Conservation (phyloP, 495 filamentous ascomycete genomes). For the Aeminium ludgeri region DNA sequence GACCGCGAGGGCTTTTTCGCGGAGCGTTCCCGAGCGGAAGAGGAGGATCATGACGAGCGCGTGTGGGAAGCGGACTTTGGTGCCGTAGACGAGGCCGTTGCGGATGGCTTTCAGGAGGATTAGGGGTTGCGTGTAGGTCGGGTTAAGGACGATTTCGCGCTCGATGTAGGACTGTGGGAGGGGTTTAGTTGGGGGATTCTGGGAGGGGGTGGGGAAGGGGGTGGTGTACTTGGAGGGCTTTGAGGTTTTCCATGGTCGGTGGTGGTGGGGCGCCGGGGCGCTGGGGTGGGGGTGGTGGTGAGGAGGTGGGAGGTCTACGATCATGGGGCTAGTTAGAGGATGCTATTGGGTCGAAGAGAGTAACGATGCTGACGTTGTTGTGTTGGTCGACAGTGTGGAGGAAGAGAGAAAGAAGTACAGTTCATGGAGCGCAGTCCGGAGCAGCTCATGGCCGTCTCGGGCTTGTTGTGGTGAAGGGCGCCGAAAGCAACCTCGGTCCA, state of each 20-base stretch:
- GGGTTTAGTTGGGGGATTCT: conserved; percentile 1
- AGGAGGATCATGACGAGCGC: conserved; percentile 94
- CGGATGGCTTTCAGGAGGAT: conserved; percentile 75
- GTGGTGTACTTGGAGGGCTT: conserved; percentile 6
- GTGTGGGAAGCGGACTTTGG: conserved; percentile 97
- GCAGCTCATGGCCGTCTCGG: no score
- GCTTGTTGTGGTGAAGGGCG: no score
- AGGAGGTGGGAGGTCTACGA: no score
- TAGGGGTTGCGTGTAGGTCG: conserved; percentile 64
- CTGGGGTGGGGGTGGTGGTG: no score
- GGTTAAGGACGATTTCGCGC: conserved; percentile 53
- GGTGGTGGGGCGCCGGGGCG: no score
- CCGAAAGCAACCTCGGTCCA: no score
- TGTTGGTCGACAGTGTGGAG: no score
- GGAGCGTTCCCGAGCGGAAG: conserved; percentile 79
- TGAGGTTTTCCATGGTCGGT: conserved; percentile 9
- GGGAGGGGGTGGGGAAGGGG: not conserved
- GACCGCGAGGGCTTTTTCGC: conserved; percentile 61
- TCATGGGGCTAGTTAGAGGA: no score
- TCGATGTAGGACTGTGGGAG: conserved; percentile 31
- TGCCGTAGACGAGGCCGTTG: conserved; percentile 93
- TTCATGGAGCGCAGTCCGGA: no score
- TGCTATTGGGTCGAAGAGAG: no score
- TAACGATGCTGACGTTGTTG: no score
- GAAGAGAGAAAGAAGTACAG: no score